Percentiles rank a stretch among this genome's conserved stretches.
phyloP scores from a whole-genome alignment of 495 filamentous ascomycete species.

The Neurospora sp. region DNA sequence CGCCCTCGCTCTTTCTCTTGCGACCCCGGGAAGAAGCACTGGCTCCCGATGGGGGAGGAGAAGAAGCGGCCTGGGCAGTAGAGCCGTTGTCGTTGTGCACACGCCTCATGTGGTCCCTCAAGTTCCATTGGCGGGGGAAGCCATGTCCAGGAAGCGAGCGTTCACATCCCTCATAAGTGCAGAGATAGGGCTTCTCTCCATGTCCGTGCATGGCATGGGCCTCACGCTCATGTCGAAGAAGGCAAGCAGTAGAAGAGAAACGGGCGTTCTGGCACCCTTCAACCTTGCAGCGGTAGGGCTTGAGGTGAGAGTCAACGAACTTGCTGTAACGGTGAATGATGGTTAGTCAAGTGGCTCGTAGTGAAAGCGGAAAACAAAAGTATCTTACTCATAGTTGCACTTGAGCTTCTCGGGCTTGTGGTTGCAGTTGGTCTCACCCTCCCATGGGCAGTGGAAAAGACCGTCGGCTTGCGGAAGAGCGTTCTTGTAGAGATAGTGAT shows the following conservation, averaged over 20 bases:
- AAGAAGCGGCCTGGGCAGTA: constrained; percentile 25
- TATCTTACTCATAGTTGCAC: constrained; percentile 89
- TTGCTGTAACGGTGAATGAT: constrained; percentile 49
- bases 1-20: constrained; percentile 39
- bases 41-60: constrained; percentile 21
- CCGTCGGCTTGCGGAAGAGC: constrained; percentile 55
- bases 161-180: constrained; percentile 74
- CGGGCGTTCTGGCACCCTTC: constrained; percentile 63
- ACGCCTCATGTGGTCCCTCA: constrained; percentile 87
- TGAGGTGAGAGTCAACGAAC: constrained; percentile 87
- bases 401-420: constrained; percentile 86
- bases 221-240: constrained; percentile 91
- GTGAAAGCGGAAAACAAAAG: constrained; percentile 5
- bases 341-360: constrained; percentile 15
- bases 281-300: constrained; percentile 85
- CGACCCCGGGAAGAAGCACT: constrained; percentile 29
- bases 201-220: constrained; percentile 92
- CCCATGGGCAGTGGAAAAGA: constrained; percentile 84
- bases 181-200: constrained; percentile 80
- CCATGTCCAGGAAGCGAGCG: constrained; percentile 68
- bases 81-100: constrained; percentile 69
- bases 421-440: constrained; percentile 62
- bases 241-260: constrained; percentile 88
- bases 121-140: constrained; percentile 88
- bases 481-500: constrained; percentile 69